Base-by-base conservation (phyloP, 1,284 basidiomycete genomes). In the Clitocybe nebularis region DNA sequence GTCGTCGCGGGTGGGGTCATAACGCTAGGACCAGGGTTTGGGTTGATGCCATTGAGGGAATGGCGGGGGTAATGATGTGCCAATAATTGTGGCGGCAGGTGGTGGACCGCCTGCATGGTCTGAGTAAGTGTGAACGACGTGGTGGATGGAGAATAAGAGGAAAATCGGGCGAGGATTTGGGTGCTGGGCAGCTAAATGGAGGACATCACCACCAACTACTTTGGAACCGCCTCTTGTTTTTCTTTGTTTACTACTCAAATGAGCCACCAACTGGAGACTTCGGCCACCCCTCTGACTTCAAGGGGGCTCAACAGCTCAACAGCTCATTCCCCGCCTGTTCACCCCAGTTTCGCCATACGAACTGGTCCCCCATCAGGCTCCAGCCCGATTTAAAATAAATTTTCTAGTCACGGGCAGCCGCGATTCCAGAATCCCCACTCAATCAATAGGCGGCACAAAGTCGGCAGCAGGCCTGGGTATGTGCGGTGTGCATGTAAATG, bases 71-170 rank as follows among this genome's bases (percentile, higher is more conserved):
- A 55, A 52, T 79, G 83, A 59, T 77, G 78, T 56, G 77, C 67
- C 49, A 82, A 65, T 51, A 83, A 67, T 47, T 72, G 71, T 49
- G 72, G 66, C 29, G 74, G 73, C 46, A 81, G 66, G 49, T 76
- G 74, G 59, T 84, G 78, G 45, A 81, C 70, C 58, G 80, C 74
- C 69, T 84, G 82, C 79, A 84, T 84, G 33, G 61, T 71, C 56
- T 65, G 63, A 19, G 61, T 59, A 40, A 58, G 52, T 53, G 66
- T 65, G 54, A 62, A 66, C 54, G 69, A 71, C 67, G 72, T 71
- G 69, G 63, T 72, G 69, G 66, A 66, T 64, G 61, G 62, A 58
- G 64, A 58, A 59, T 58, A 59, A 61, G 60, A 56, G 56, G 46
- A 37, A 52, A 50, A 39, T 30, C 42, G 59, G 52, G 29, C 14